Percentiles rank a stretch among this genome's conserved stretches.
Evolutionary conservation across 2,329 filamentous ascomycete genomes (phyloP).

Genomic region (Pezicula neosporulosa): DNA sequence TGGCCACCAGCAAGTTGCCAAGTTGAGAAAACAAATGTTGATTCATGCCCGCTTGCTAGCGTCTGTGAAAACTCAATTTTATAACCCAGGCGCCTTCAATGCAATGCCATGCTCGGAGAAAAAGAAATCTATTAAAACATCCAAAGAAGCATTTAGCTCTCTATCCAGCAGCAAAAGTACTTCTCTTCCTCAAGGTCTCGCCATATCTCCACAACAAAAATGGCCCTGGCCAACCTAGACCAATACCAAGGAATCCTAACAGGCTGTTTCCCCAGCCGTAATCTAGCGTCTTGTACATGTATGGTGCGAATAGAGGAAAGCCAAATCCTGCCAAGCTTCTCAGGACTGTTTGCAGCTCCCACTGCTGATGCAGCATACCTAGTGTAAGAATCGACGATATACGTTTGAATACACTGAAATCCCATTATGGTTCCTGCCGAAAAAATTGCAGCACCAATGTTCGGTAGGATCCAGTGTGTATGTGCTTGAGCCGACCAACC

Average conservation of each 20-base stretch:
- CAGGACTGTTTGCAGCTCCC: conserved; percentile 25
- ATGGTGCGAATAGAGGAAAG: conserved; percentile 14
- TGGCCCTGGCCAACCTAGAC: conserved; percentile 43
- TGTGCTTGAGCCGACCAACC: conserved; percentile 50
- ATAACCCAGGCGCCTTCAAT: neutral
- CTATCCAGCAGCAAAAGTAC: conserved; percentile 31
- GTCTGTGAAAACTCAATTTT: neutral
- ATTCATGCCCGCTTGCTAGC: too few relatives aligned
- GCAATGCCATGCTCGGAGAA: neutral
- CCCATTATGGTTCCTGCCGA: conserved; percentile 37
- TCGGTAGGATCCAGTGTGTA: conserved; percentile 51
- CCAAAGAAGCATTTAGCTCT: neutral
- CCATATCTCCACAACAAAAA: conserved; percentile 36
- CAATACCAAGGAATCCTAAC: conserved; percentile 44
- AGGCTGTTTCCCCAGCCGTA: conserved; percentile 45
- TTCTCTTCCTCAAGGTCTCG: conserved; percentile 27
- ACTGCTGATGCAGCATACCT: conserved; percentile 31
- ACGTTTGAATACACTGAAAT: conserved; percentile 33
- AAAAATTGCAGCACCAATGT: conserved; percentile 49
- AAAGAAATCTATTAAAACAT: neutral
- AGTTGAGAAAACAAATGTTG: too few relatives aligned
- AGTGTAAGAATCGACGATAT: conserved; percentile 45
- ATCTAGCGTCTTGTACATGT: conserved; percentile 22
- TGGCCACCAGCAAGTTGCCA: too few relatives aligned
- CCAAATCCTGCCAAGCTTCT: conserved; percentile 14